Percentiles rank a stretch among this genome's conserved stretches.
These are phyloP conservation scores for Sechiopsis laciniata DNA, from an alignment of 306 rosid species.

Conservation along the genomic window DNA sequence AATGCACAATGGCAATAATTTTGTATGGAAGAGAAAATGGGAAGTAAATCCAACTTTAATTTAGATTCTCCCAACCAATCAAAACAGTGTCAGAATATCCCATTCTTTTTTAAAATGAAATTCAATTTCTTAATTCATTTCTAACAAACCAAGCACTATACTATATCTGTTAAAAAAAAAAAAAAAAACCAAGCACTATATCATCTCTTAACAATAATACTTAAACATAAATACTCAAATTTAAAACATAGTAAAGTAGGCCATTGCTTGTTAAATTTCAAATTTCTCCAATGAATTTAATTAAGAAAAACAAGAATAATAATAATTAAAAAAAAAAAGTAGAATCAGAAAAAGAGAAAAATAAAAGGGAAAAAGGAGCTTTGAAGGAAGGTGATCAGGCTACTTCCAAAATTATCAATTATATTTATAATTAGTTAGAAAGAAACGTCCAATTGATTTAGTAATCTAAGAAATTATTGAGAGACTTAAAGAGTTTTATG, in stretches of 20 bases:
- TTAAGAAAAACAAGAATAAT: background rate
- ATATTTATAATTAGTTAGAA: background rate
- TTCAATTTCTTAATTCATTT: slow-evolving; percentile 21
- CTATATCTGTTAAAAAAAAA: too few species aligned
- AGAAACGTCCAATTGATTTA: too few species aligned
- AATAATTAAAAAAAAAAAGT: slow-evolving; percentile 4
- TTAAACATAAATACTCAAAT: background rate
- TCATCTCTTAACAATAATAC: too few species aligned
- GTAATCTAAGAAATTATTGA: too few species aligned
- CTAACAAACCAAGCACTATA: background rate
- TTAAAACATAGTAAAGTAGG: background rate
- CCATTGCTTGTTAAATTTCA: background rate
- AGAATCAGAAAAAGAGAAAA: background rate
- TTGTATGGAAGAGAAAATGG: background rate
- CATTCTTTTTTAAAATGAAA: background rate
- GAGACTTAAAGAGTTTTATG: too few species aligned
- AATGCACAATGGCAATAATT: background rate
- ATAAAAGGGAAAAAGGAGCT: background rate
- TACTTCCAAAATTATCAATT: background rate
- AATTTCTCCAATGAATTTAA: background rate
- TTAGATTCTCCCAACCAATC: background rate
- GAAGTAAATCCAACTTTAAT: background rate
- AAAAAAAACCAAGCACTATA: background rate
- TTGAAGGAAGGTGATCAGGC: slow-evolving; percentile 3
- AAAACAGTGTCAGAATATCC: background rate